Evolutionary conservation across 2,329 filamentous ascomycete species (phyloP).

Genomic region (Waltergamsia citrina): DNA sequence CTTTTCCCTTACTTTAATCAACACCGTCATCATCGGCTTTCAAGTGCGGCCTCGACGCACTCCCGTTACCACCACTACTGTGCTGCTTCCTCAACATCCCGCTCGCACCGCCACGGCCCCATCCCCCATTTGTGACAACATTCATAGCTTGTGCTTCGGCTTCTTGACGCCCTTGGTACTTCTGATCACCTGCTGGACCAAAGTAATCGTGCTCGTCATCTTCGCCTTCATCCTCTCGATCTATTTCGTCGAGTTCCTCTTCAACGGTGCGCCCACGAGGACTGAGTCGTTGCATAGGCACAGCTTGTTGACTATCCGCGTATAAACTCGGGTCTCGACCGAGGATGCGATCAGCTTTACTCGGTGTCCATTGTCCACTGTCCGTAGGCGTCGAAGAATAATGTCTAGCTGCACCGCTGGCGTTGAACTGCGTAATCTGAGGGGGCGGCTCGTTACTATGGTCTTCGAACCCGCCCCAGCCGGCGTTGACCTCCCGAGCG

Average conservation of each 20-base stretch:
- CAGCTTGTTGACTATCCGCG: constrained; percentile 32
- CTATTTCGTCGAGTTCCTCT: constrained; percentile 30
- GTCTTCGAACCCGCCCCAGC: constrained; percentile 45
- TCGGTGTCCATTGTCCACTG: constrained; percentile 28
- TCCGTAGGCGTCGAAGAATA: constrained; percentile 8
- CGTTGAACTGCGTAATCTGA: constrained; percentile 7
- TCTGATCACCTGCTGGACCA: constrained; percentile 20
- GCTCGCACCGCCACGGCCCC: constrained; percentile 29
- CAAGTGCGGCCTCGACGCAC: constrained; percentile 2
- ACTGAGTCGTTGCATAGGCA: constrained; percentile 37
- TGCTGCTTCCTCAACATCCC: constrained; percentile 27
- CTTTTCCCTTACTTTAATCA: constrained; percentile 12
- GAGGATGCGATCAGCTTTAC: constrained; percentile 49
- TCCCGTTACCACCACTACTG: not conserved
- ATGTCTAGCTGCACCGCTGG: constrained; percentile 14
- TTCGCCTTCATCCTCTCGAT: constrained; percentile 22
- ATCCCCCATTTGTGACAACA: constrained; percentile 27
- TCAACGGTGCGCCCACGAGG: constrained; percentile 33
- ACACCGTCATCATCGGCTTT: constrained; percentile 21
- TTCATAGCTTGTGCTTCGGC: constrained; percentile 36
- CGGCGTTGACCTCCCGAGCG: constrained; percentile 53
- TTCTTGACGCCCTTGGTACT: constrained; percentile 31
- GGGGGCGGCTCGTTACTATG: constrained; percentile 8
- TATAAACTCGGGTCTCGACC: constrained; percentile 48
- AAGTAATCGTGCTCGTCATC: constrained; percentile 16